phyloP scores from a whole-genome alignment of 495 filamentous ascomycete genomes.

The Usnea hakonensis region DNA sequence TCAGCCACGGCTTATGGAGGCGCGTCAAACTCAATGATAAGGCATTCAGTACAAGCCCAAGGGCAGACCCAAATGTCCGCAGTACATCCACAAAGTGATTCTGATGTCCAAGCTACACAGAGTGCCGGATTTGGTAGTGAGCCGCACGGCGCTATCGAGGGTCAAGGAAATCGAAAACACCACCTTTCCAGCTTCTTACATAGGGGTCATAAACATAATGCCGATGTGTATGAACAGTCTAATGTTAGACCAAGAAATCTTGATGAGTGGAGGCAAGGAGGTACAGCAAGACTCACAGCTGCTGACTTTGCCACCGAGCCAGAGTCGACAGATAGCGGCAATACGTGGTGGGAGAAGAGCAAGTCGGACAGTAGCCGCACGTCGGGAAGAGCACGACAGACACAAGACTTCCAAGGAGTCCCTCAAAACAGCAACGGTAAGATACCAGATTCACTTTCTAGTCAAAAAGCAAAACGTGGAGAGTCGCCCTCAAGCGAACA shows the following conservation, averaged over 20 bases:
- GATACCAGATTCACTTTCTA: slow-evolving; percentile 12
- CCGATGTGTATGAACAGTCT: slow-evolving; percentile 35
- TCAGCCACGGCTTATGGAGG: slow-evolving; percentile 14
- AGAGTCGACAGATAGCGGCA: slow-evolving; percentile 33
- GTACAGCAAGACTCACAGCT: slow-evolving; percentile 43
- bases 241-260: slow-evolving; percentile 39
- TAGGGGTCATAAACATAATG: slow-evolving; percentile 34
- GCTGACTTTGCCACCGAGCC: slow-evolving; percentile 40
- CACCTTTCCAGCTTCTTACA: slow-evolving; percentile 40
- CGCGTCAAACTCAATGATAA: slow-evolving; percentile 13
- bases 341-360: slow-evolving; percentile 47
- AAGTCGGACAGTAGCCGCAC: slow-evolving; percentile 31
- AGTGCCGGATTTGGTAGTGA: slow-evolving; percentile 21
- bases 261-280: slow-evolving; percentile 53
- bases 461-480: not conserved
- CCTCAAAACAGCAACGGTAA: slow-evolving; percentile 46
- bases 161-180: slow-evolving; percentile 21
- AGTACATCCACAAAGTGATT: slow-evolving; percentile 20
- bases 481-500: not conserved
- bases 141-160: not conserved
- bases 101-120: slow-evolving; percentile 21
- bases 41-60: slow-evolving; percentile 9
- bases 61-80: slow-evolving; percentile 5
- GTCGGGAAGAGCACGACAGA: slow-evolving; percentile 28
- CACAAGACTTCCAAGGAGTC: slow-evolving; percentile 41